A percentile compares a stretch with the other conserved stretches of the same genome.
phyloP scores from a whole-genome alignment of 805 yeast species.

The Phaffomyces thermotolerans region DNA sequence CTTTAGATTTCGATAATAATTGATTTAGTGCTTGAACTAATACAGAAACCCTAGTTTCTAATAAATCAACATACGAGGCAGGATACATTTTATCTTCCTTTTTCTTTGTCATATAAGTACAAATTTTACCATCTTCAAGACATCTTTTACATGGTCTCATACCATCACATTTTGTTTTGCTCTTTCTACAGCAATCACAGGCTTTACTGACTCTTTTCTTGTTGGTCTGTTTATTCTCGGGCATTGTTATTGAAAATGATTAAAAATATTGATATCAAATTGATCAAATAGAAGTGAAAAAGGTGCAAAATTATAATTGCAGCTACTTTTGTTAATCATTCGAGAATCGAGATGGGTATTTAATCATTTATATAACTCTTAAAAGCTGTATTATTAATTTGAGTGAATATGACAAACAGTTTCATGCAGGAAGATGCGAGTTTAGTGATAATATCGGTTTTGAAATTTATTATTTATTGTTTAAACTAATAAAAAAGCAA shows the following conservation, averaged over 20 bases:
- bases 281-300: not conserved
- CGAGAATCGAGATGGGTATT: not conserved
- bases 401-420: constrained; percentile 1
- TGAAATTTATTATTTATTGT: too few relatives aligned
- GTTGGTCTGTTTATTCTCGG: not conserved
- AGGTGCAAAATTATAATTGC: not conserved
- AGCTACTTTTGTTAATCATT: too few relatives aligned
- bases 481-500: too few relatives aligned
- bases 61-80: constrained; percentile 39
- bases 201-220: constrained; percentile 34
- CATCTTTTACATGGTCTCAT: constrained; percentile 43
- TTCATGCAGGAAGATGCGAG: not conserved
- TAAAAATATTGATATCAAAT: not conserved
- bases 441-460: not conserved
- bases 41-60: constrained; percentile 44
- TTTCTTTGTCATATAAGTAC: constrained; percentile 49
- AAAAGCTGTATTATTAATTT: not conserved
- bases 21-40: constrained; percentile 34
- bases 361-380: not conserved
- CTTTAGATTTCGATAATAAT: constrained; percentile 16
- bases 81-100: constrained; percentile 40
- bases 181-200: constrained; percentile 40
- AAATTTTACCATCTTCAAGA: constrained; percentile 45
- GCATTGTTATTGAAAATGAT: constrained; percentile 3
- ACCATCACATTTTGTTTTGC: constrained; percentile 41